Percentiles rank a stretch among this genome's conserved stretches.
Evolutionary conservation across 441 rosid genomes (phyloP).

Genomic region (Populus hybrid): DNA sequence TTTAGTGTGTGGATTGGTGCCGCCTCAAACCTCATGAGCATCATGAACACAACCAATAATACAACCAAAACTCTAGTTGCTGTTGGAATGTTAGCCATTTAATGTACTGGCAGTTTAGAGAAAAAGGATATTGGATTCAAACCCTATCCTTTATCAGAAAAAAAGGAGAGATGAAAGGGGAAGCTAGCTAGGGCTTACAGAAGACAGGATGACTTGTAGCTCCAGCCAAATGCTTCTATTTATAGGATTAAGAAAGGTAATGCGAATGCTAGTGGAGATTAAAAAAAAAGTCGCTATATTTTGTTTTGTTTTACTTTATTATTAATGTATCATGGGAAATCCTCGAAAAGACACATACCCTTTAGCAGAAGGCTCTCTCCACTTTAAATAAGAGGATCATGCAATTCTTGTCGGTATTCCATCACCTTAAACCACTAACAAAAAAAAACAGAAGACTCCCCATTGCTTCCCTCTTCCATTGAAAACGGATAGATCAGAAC

Average conservation of each 20-base stretch:
- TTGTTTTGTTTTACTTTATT: neutral
- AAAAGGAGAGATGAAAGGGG: neutral
- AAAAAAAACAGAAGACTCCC: neutral
- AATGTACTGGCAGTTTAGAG: neutral
- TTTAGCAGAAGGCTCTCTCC: neutral
- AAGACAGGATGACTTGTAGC: neutral
- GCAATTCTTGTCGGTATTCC: constrained; percentile 15
- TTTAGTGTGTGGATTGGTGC: constrained; percentile 11
- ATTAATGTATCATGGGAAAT: constrained; percentile 11
- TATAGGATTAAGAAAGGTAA: constrained; percentile 16
- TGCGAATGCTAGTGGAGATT: constrained; percentile 10
- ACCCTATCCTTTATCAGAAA: neutral
- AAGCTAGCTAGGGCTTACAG: neutral
- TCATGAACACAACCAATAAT: constrained; percentile 19
- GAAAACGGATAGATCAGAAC: neutral
- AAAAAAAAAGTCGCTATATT: constrained; percentile 9
- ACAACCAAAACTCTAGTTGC: neutral
- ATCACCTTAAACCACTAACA: constrained; percentile 18
- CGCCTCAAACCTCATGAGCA: constrained; percentile 18
- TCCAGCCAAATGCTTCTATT: constrained; percentile 2
- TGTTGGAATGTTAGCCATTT: constrained; percentile 24
- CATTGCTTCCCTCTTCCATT: constrained; percentile 7
- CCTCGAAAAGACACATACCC: constrained; percentile 6
- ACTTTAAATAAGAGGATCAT: constrained; percentile 4
- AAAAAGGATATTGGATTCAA: neutral